Base-by-base conservation (phyloP, 2,329 filamentous ascomycete species). In the Cercospora zeina region DNA sequence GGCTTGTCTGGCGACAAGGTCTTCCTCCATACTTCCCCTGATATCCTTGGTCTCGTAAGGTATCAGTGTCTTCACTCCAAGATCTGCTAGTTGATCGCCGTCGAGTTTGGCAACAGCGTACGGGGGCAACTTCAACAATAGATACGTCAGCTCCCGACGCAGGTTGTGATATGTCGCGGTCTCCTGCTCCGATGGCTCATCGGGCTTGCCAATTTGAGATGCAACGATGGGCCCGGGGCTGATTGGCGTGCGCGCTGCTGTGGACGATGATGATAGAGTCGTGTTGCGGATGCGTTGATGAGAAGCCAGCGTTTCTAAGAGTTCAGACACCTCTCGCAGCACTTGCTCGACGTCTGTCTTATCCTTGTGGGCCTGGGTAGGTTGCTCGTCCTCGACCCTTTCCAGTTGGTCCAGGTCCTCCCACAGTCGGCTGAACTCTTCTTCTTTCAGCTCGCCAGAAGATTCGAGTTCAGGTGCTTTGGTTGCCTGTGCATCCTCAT, bases 91-190 rank as follows among this genome's bases (percentile, higher is more conserved):
- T 74, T 92, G 89, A 72, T 96, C 89, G 9, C 91, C 91, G 70
- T 96, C 88, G 64, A 96, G 80, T 71, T 95, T 93, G 5, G 92
- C 88, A 24, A 96, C 89, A 1, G 89, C 90, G 72, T 91, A 95
- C 1, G 92, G 92, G 1, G 92, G 92, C 10, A 96, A 78, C 39
- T 84, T 86, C 67, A 88, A 83, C 63, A 96, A 84, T 65, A 96
- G 85, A 31, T 92, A 79, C 0, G 85, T 80, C 19, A 96, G 79
- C 72, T 93, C 90, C 3, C 87, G 84, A 72, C 89, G 91, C 57
- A 96, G 81, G 27, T 87, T 83, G 66, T 91, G 83, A 73, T 96
- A 96, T 0, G 84, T 78, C 39, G 79, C 78, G 37, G 80, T 74
- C 68, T 88, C 86, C 31, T 82, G 80, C 16, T 80, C 76, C 0